These are phyloP conservation scores for Ensete ventricosum DNA, from an alignment of 176 grass and related monocot genomes.

Conservation along the genomic window DNA sequence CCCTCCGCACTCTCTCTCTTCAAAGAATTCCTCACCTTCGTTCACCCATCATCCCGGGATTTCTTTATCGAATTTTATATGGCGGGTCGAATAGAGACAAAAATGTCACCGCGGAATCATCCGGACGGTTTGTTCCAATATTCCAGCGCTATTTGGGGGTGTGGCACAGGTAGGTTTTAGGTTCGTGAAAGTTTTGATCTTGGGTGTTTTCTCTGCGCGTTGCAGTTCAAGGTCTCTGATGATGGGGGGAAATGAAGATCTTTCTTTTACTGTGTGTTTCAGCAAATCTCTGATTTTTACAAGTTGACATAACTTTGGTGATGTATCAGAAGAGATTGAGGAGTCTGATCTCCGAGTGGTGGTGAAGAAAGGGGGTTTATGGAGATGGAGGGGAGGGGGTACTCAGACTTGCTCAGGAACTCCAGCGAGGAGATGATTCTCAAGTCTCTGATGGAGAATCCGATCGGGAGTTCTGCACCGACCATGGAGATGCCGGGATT, in stretches of 20 bases:
- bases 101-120: conserved; percentile 40
- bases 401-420: conserved; percentile 60
- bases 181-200: no score
- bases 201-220: no score
- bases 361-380: conserved; percentile 20
- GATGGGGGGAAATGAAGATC: no score
- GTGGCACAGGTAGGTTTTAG: no score
- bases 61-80: no score
- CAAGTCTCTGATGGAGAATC: conserved; percentile 54
- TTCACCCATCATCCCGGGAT: no score
- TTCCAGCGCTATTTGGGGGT: neutral
- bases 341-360: conserved; percentile 2
- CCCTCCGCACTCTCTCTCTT: no score
- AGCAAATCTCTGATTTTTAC: no score
- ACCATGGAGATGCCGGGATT: conserved; percentile 66
- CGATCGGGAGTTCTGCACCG: conserved; percentile 29
- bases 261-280: no score
- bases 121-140: conserved; percentile 21
- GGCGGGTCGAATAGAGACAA: conserved; percentile 24
- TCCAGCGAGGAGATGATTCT: conserved; percentile 75
- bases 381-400: conserved; percentile 54
- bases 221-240: no score
- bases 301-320: neutral
- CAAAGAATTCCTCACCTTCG: no score
- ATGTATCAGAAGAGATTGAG: neutral